A percentile compares a stretch with the other conserved stretches of the same genome.
Evolutionary conservation across 2,329 filamentous ascomycete genomes (phyloP).

Genomic region (Talaromyces verruculosus): DNA sequence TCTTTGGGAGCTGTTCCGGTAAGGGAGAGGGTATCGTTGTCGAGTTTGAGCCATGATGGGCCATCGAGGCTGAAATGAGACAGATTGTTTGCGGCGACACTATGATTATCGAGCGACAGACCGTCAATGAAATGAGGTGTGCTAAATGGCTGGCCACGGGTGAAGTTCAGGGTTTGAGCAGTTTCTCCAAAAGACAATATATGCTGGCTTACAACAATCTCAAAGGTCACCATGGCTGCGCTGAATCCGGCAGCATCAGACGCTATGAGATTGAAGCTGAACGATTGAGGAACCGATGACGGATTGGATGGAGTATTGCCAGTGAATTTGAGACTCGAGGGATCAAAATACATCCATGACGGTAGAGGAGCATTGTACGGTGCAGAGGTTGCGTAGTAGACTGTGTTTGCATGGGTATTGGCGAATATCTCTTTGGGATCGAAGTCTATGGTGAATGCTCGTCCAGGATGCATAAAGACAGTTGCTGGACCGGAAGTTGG

Average conservation of each 20-base stretch:
- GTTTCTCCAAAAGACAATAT: slow-evolving; percentile 64
- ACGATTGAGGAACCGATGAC: slow-evolving; percentile 67
- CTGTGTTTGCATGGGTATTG: slow-evolving; percentile 54
- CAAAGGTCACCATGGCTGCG: slow-evolving; percentile 64
- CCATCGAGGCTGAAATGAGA: slow-evolving; percentile 53
- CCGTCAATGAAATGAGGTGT: slow-evolving; percentile 54
- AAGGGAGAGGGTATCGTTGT: slow-evolving; percentile 61
- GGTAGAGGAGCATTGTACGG: slow-evolving; percentile 76
- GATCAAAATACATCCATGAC: slow-evolving; percentile 78
- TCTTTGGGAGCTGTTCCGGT: slow-evolving; percentile 63
- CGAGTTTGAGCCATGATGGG: slow-evolving; percentile 69
- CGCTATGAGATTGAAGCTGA: slow-evolving; percentile 70
- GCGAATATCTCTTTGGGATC: slow-evolving; percentile 65
- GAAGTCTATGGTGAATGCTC: slow-evolving; percentile 67
- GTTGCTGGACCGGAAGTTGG: slow-evolving; percentile 41
- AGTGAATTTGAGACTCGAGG: slow-evolving; percentile 62
- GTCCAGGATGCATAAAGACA: slow-evolving; percentile 40
- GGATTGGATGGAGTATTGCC: slow-evolving; percentile 68
- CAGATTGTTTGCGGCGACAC: slow-evolving; percentile 53
- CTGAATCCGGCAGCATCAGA: slow-evolving; percentile 79
- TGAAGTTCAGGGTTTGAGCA: slow-evolving; percentile 59
- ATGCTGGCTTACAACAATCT: slow-evolving; percentile 70
- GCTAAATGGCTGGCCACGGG: slow-evolving; percentile 51
- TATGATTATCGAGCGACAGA: slow-evolving; percentile 60
- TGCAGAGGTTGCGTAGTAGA: slow-evolving; percentile 73